phyloP scores from a whole-genome alignment of 2,329 filamentous ascomycete genomes.

The Neofusicoccum sp. region DNA sequence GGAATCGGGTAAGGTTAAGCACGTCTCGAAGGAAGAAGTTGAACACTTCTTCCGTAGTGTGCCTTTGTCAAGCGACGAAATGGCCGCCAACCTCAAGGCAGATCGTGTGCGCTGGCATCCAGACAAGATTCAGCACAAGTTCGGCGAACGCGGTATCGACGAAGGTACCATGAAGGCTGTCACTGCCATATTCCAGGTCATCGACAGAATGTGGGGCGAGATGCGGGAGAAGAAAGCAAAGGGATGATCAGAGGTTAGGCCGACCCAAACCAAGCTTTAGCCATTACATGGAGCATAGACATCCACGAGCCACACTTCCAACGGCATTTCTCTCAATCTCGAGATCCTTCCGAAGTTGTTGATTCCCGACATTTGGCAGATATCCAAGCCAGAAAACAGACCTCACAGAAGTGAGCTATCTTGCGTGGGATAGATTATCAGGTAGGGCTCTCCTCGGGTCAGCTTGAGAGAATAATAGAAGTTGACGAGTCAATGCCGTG shows the following conservation, averaged over 20 bases:
- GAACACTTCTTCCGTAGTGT: conserved; percentile 69
- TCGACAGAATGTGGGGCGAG: conserved; percentile 80
- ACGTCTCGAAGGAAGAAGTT: conserved; percentile 63
- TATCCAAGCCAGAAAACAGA: too few species aligned
- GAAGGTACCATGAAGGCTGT: conserved; percentile 73
- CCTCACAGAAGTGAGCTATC: too few species aligned
- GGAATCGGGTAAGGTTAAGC: conserved; percentile 58
- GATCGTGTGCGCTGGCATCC: conserved; percentile 96
- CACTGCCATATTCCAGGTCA: conserved; percentile 87
- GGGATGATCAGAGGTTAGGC: neutral
- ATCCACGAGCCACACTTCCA: too few species aligned
- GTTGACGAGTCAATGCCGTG: too few species aligned
- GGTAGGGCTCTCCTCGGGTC: too few species aligned
- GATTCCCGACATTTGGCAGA: too few species aligned
- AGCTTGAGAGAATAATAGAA: too few species aligned
- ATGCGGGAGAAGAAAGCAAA: conserved; percentile 40
- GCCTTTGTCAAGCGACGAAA: conserved; percentile 42
- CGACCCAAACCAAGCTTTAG: too few species aligned
- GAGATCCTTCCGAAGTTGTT: too few species aligned
- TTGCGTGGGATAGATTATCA: too few species aligned
- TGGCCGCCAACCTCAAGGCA: conserved; percentile 66
- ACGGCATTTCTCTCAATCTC: too few species aligned
- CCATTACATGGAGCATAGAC: too few species aligned
- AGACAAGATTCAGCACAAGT: conserved; percentile 92
- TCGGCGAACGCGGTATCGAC: conserved; percentile 69